Base-by-base conservation (phyloP, 176 grass and related monocot species). In the Oryza officinalis region DNA sequence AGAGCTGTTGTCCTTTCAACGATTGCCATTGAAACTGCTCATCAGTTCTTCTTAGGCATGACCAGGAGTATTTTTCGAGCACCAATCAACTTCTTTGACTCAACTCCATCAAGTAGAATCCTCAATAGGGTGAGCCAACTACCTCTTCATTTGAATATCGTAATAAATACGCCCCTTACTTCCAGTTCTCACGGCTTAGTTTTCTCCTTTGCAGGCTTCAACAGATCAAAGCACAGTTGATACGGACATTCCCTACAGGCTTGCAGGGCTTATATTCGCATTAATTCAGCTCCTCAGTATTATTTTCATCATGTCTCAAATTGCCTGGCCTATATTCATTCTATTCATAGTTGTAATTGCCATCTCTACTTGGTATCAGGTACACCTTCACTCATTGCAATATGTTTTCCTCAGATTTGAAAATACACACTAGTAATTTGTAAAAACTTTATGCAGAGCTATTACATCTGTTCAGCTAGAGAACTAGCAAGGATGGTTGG, bases 401-500 rank as follows among this genome's bases (percentile, higher is more conserved):
- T 46, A 72, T 87, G 52, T 7, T 67, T 86, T 76, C n/a, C 46
- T 66, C 37, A 28, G n/a, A 74, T 60, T 35, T 68, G 45, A 49
- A 77, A 67, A 65, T 84, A 35, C 12, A 76, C 52, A 72, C 2
- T 37, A 81, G 31, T 81, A 89, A 50, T 73, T 91, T 45, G 13
- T 81, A 30, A 61, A 38, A 41, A 77, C 26, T 79, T 76, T 59
- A 25, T 92, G 40, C 60, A 97, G 94, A 87, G 40, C 17, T 92
- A 97, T 88, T 97, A 94, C 78, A 94, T 94, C 83, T 89, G 85
- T 85, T 86, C 94, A 38, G 94, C 94, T 17, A 88, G 92, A 89
- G 94, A 97, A 81, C 78, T 97, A 70, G 94, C 92, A 71, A 88
- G 92, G 83, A 92, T 97, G 92, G 94, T 90, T 63, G 92, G 92